Evolutionary conservation across 2,329 filamentous ascomycete species (phyloP).

Genomic region (Trichoderma sp.): DNA sequence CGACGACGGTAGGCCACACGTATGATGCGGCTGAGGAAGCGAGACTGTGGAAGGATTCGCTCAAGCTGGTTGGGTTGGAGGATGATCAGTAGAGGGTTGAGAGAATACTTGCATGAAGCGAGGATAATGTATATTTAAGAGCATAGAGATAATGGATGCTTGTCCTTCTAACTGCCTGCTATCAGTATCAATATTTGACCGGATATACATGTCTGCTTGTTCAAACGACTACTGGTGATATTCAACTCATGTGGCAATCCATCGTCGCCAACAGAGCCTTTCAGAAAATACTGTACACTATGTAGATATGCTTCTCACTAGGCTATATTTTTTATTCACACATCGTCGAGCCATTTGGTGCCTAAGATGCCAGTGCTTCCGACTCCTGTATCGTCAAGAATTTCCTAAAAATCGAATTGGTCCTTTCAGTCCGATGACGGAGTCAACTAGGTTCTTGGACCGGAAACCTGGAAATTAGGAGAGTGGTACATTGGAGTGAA

Average conservation of each 20-base stretch:
- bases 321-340: neutral
- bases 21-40: constrained; percentile 39
- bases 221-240: neutral
- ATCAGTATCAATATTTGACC: neutral
- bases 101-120: neutral
- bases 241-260: neutral
- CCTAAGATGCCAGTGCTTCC: neutral
- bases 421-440: neutral
- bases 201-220: neutral
- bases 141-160: neutral
- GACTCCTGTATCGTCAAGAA: neutral
- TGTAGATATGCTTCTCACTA: neutral
- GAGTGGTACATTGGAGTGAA: neutral
- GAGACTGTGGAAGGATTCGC: constrained; percentile 38
- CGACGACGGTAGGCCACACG: constrained; percentile 26
- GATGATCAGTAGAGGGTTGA: neutral
- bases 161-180: neutral
- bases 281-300: neutral
- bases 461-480: neutral
- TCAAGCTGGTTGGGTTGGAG: constrained; percentile 17
- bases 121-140: neutral
- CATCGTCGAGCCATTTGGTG: neutral
- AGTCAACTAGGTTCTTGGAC: neutral
- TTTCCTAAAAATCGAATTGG: neutral
- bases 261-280: neutral